Evolutionary conservation across 768 basidiomycete genomes (phyloP), one percentile per base, ranked within the genome.

Genomic region (Daedaleopsis sinensis): DNA sequence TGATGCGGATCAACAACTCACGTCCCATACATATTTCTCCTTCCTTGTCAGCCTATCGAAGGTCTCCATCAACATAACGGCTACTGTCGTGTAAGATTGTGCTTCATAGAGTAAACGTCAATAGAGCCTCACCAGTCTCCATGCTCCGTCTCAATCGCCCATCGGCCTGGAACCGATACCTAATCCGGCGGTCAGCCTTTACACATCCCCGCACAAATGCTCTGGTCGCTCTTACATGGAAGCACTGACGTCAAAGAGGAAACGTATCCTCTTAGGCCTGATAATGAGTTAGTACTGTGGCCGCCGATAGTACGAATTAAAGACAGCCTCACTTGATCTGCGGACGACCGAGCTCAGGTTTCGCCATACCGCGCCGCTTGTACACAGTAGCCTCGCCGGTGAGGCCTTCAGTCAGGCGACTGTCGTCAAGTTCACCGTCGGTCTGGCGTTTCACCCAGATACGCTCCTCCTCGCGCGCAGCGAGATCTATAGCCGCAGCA

Each of bases 21-120:
- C 87, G 80, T 89, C 88, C 88, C 88, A 89, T n/a, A 83, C 82
- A 68, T 87, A 89, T 71, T 89, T 89, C 62, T 88, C 86, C 70
- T 87, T 87, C 51, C 84, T 71, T 9, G 84, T 82, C 16, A 89
- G 74, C 5, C 81, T 80, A 49, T 84, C 81, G 65, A 89, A 88
- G 3, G 85, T 86, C 68, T 89, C 88, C 86, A 89, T 88, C 47
- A 89, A 70, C 88, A 88, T 89, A 10, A 84, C 85, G n/a, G 85
- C 86, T 87, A 62, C 11, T 6, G 21, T 49, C 1, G 23, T 23
- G 21, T 49, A 5, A 24, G 19, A 13, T 13, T 24, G 23, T 10
- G 21, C 19, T 23, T 23, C 23, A 49, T 4, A 23, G n/a, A n/a
- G 47, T 11, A 24, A 9, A 18, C 15, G 19, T 47, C 19, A 21